Evolutionary conservation across 2,329 filamentous ascomycete species (phyloP), one percentile per base, ranked within the genome.

Genomic region (Neonectria neomacrospora): DNA sequence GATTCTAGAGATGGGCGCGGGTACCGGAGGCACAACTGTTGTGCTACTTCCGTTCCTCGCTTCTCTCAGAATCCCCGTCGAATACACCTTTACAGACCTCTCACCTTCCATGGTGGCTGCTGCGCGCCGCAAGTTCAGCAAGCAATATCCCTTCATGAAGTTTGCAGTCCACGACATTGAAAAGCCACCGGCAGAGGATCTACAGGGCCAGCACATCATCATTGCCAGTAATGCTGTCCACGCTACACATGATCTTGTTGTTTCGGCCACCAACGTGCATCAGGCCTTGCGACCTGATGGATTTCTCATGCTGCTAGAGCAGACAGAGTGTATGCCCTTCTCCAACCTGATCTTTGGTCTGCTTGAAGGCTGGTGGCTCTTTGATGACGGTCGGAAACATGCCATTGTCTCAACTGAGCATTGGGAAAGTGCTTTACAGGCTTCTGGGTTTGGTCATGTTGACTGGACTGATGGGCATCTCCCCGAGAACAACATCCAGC

Each of bases 321-420:
- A 42, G 61, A 61, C 47, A 1, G 53, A 64, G 41, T 11, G 14
- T 2, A 5, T 64, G 6, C 47, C 45, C 1, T 64, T 30, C n/a
- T 4, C 44, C 3, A 23, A 64, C 10, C 20, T 48, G 1, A 22
- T 64, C 14, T 64, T 56, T 16, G 61, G 61, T 6, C 39, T 57
- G 1, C 30, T 64, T 1, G 61, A 64, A 16, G 61, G 53, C 11
- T 64, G 57, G 61, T 64, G 61, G 61, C 47, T 64, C 1, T 64
- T 64, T 12, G 41, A 64, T 6, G 61, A 64, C 30, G 34, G 51
- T 0, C 51, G 61, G 1, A 30, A 28, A 1, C 61, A 64, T 20
- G 61, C 61, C 20, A 16, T 54, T 11, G 11, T 47, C 3, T 6
- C 20, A 2, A 11, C 47, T 1, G 37, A 52, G 3, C n/a, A 42